These are phyloP conservation scores for Epicoccum sorghinum DNA, from an alignment of 2,329 filamentous ascomycete species.

Conservation along the genomic window DNA sequence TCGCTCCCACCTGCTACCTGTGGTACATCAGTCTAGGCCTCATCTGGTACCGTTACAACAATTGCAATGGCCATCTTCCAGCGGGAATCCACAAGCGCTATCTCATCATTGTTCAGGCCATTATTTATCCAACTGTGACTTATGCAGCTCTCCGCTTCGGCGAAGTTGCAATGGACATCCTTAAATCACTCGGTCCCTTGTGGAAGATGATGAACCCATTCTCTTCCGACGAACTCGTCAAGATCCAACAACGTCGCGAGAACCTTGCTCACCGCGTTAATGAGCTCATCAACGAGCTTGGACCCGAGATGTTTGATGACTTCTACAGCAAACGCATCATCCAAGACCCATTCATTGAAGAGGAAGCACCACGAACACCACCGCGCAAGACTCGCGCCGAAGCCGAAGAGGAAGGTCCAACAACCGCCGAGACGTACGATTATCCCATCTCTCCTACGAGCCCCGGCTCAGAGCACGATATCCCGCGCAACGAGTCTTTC, in stretches of 20 bases:
- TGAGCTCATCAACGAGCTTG: slow-evolving; percentile 90
- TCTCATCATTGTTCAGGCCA: slow-evolving; percentile 71
- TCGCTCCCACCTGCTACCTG: slow-evolving; percentile 43
- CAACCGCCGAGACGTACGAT: slow-evolving; percentile 34
- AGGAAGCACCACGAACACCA: slow-evolving; percentile 30
- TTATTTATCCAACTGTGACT: slow-evolving; percentile 85
- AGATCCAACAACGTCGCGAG: slow-evolving; percentile 73
- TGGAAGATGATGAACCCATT: slow-evolving; percentile 83
- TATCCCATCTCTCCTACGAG: slow-evolving; percentile 34
- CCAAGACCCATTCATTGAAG: slow-evolving; percentile 41
- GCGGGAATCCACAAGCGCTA: slow-evolving; percentile 73
- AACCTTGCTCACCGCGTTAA: slow-evolving; percentile 83
- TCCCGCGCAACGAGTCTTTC: slow-evolving; percentile 89
- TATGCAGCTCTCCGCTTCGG: slow-evolving; percentile 94
- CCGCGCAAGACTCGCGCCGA: slow-evolving; percentile 27
- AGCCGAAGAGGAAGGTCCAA: slow-evolving; percentile 20
- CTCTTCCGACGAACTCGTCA: slow-evolving; percentile 81
- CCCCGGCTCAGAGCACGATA: slow-evolving; percentile 26
- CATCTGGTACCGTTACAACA: slow-evolving; percentile 59
- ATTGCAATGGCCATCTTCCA: slow-evolving; percentile 81
- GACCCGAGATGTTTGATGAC: slow-evolving; percentile 96
- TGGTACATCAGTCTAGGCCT: slow-evolving; percentile 42
- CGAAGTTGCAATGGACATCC: slow-evolving; percentile 98
- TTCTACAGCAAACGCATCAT: slow-evolving; percentile 57
- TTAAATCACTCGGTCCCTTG: slow-evolving; percentile 90